These are phyloP conservation scores for Agrocybe pediades DNA, from an alignment of 768 basidiomycete genomes.

Conservation along the genomic window DNA sequence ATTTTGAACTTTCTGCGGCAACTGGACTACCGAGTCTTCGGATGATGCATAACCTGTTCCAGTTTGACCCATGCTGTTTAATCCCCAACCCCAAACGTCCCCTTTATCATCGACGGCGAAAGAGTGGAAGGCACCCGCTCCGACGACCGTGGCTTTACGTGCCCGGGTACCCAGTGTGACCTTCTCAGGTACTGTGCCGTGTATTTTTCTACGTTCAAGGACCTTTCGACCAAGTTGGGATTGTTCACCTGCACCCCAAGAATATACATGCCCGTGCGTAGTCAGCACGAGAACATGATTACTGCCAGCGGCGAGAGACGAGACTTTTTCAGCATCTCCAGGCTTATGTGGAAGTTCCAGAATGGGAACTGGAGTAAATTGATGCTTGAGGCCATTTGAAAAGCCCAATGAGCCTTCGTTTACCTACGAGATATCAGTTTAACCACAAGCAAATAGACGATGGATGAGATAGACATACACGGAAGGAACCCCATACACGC, in stretches of 20 bases:
- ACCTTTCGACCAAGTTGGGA: constrained; percentile 91
- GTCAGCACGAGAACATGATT: constrained; percentile 92
- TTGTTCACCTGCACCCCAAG: constrained; percentile 91
- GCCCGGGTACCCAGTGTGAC: constrained; percentile 72
- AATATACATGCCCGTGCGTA: constrained; percentile 82
- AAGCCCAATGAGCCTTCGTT: constrained; percentile 88
- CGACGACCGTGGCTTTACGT: constrained; percentile 63
- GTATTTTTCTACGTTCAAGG: constrained; percentile 83
- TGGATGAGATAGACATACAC: constrained; percentile 53
- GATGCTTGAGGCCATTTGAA: constrained; percentile 62
- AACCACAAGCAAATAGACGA: constrained; percentile 2
- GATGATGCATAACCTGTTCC: constrained; percentile 55
- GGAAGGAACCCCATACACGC: constrained; percentile 87
- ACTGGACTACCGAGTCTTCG: constrained; percentile 55
- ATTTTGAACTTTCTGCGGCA: constrained; percentile 64
- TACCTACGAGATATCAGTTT: constrained; percentile 40
- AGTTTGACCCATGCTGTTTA: constrained; percentile 87
- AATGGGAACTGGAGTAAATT: constrained; percentile 65
- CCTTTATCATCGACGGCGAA: constrained; percentile 88
- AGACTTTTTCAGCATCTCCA: constrained; percentile 70
- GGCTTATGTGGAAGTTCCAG: constrained; percentile 62
- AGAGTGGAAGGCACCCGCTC: constrained; percentile 83
- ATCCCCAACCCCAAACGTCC: constrained; percentile 93
- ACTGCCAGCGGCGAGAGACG: constrained; percentile 76
- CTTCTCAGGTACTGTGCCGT: constrained; percentile 87